Evolutionary conservation across 169 alveolate species (phyloP).

Genomic region (Plasmodium cynomolgi): DNA sequence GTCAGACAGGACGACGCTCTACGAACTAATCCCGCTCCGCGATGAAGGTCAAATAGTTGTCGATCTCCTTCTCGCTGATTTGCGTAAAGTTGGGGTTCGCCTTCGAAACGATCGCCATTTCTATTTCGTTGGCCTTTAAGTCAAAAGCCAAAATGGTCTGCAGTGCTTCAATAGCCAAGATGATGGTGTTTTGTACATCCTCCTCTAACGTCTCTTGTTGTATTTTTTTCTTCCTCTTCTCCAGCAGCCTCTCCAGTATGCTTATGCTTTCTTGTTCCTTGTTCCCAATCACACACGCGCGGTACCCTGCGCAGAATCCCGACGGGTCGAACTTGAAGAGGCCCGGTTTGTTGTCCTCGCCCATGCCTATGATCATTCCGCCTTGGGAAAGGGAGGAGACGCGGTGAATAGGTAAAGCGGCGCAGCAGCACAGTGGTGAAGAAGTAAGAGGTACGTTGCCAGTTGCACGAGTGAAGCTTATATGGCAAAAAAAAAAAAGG

Average conservation of each 20-base stretch:
- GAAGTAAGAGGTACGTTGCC: background rate
- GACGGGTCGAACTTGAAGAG: conserved; percentile 96
- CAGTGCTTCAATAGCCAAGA: conserved; percentile 83
- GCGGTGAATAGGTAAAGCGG: background rate
- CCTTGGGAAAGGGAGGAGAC: conserved; percentile 75
- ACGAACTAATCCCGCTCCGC: conserved; percentile 89
- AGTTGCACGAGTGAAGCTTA: background rate
- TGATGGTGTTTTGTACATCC: conserved; percentile 78
- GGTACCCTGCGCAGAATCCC: conserved; percentile 95
- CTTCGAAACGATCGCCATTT: conserved; percentile 91
- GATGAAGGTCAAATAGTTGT: conserved; percentile 86
- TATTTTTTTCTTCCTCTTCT: conserved; percentile 77
- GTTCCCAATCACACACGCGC: conserved; percentile 93
- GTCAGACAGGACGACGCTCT: background rate
- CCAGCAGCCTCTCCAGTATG: conserved; percentile 86
- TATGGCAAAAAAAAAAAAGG: background rate
- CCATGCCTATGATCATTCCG: conserved; percentile 93
- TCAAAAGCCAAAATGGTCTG: conserved; percentile 84
- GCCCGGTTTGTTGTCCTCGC: conserved; percentile 95
- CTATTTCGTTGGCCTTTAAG: conserved; percentile 91
- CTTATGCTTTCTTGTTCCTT: conserved; percentile 93
- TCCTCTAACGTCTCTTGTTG: conserved; percentile 80
- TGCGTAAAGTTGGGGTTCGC: conserved; percentile 89
- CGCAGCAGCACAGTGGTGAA: background rate
- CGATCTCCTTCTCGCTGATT: conserved; percentile 90